Conservation (phyloP, 225 moss, liverwort and hornwort genomes). For the Rhytidiadelphus loreus region DNA sequence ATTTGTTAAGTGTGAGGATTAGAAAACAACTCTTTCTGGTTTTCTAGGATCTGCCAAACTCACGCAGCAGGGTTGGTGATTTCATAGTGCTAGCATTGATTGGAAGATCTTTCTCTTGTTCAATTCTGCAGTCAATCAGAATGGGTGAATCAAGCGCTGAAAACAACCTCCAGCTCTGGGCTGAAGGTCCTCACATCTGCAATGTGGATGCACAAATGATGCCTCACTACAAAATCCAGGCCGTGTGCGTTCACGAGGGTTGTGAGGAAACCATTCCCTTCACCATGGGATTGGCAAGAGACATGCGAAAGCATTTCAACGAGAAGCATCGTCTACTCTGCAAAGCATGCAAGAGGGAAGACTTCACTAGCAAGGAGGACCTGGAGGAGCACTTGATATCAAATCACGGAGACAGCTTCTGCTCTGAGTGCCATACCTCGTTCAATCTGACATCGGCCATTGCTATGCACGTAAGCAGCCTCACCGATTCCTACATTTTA, state of each 20-base stretch:
- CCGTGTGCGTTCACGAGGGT: background rate
- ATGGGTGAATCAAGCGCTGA: background rate
- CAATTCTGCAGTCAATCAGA: background rate
- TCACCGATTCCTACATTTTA: background rate
- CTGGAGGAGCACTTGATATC: background rate
- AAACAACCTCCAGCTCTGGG: background rate
- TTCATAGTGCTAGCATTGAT: background rate
- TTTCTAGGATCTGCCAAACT: background rate
- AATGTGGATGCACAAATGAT: background rate
- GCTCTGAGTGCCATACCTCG: background rate
- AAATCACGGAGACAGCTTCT: background rate
- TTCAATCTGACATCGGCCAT: background rate
- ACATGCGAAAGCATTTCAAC: background rate
- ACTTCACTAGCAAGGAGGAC: background rate
- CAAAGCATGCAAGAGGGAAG: background rate
- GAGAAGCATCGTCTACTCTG: background rate
- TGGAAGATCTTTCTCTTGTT: background rate
- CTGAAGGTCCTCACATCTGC: background rate
- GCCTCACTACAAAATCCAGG: background rate
- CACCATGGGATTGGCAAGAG: background rate
- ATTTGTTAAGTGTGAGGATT: background rate
- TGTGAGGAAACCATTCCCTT: background rate
- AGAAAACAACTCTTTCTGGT: background rate
- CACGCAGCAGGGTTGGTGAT: background rate
- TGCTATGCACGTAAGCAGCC: background rate